phyloP scores from a whole-genome alignment of 2,329 filamentous ascomycete genomes.

The Calonectria pteridis region DNA sequence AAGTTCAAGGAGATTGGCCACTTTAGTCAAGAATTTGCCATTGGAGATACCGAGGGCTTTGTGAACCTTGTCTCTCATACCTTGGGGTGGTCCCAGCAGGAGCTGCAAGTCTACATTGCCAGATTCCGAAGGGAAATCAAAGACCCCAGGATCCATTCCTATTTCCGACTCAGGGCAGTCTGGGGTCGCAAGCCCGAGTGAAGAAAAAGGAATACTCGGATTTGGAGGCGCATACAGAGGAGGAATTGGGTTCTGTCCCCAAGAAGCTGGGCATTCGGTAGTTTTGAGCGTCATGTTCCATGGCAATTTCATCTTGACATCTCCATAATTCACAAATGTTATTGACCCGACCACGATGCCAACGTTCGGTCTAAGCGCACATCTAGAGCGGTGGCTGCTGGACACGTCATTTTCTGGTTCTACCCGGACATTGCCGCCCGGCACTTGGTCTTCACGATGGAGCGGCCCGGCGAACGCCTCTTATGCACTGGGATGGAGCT shows the following conservation, averaged over 20 bases:
- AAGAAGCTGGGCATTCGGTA: background rate
- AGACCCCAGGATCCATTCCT: constrained; percentile 39
- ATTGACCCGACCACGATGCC: background rate
- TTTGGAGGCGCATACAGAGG: background rate
- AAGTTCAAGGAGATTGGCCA: constrained; percentile 39
- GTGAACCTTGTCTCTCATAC: constrained; percentile 23
- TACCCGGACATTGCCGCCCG: background rate
- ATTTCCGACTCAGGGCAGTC: constrained; percentile 42
- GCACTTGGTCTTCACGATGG: background rate
- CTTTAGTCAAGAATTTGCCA: constrained; percentile 33
- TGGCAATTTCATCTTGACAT: background rate
- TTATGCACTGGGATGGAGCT: background rate
- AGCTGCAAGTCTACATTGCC: constrained; percentile 49
- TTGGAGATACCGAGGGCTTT: constrained; percentile 26
- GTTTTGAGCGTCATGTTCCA: background rate
- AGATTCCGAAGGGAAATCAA: constrained; percentile 47
- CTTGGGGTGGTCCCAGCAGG: constrained; percentile 48
- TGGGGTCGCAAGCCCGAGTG: constrained; percentile 44
- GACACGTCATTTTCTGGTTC: background rate
- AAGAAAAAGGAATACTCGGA: background rate
- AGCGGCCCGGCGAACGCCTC: background rate
- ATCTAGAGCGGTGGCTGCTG: background rate
- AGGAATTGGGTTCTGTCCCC: background rate
- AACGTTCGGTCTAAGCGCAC: background rate
- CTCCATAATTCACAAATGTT: background rate